Evolutionary conservation across 176 grass and related monocot species (phyloP), one percentile per base, ranked within the genome.

Genomic region (Triticum monococcum): DNA sequence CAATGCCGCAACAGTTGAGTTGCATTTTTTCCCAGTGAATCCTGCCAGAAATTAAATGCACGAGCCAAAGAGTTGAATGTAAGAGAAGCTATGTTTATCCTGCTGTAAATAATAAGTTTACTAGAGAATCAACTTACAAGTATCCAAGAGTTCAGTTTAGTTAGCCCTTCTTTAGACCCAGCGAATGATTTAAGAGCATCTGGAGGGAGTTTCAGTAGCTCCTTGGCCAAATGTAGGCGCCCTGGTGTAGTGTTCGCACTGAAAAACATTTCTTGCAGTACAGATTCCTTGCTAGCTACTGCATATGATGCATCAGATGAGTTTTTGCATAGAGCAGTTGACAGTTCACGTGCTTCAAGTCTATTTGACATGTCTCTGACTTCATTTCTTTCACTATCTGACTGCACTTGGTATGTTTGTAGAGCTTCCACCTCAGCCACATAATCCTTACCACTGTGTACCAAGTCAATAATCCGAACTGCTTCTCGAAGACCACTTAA

Each of bases 401-500:
- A 88, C 80, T 90, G 93, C 86, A 83, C 92, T 88, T 88, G 92
- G 75, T 86, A 80, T 48, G 90, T 87, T 73, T 99, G 90, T 86
- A 96, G 81, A 85, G 93, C 92, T 64, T 94, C 97, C 7, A 99
- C 94, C 69, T 99, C 94, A 59, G 94, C 92, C 28, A 99, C 64
- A 81, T 92, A 96, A 81, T 99, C 97, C 25, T 89, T 92, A 41
- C 94, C 94, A 88, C 68, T 94, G 77, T 82, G 75, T 61, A 94
- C 77, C 64, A 99, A 85, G 79, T 96, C 94, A 77, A 94, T 93
- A 80, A 99, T 96, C 25, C 97, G 90, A 71, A 96, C 90, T 79
- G 94, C 92, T 92, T 99, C 97, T 88, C 97, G 90, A 82, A 99
- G 74, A 69, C 97, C 97, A 92, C 97, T 99, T 76, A 99, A 90